phyloP scores from a whole-genome alignment of 495 filamentous ascomycete species.

The Elasticomyces elasticus region DNA sequence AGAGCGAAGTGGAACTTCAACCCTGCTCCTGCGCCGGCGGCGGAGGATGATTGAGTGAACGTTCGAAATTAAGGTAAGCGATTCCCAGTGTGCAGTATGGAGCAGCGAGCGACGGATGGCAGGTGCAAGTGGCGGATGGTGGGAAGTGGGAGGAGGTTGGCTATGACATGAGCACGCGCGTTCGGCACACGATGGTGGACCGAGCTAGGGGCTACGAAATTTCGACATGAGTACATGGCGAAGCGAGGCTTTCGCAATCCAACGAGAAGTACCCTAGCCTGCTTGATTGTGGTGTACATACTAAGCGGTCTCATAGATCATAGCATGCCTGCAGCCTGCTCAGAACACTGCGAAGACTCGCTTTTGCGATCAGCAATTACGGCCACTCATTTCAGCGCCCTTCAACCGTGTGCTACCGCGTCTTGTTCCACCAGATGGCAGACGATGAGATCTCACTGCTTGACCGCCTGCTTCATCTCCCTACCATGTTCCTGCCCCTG shows the following conservation, averaged over 20 bases:
- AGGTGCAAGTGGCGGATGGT: too few species aligned
- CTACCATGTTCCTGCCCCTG: slow-evolving; percentile 5
- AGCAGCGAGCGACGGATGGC: not conserved
- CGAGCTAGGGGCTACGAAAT: too few species aligned
- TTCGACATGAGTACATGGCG: too few species aligned
- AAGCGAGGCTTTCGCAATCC: too few species aligned
- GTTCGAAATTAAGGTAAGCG: slow-evolving; percentile 27
- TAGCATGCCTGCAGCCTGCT: not conserved
- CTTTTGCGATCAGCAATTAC: not conserved
- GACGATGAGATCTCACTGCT: not conserved
- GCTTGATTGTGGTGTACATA: not conserved
- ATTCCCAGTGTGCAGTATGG: not conserved
- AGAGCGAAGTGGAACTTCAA: slow-evolving; percentile 81
- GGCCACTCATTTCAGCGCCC: not conserved
- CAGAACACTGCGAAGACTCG: not conserved
- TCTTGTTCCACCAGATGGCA: not conserved
- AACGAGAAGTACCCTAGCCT: slow-evolving; percentile 4
- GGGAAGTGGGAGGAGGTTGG: too few species aligned
- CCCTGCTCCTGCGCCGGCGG: slow-evolving; percentile 51
- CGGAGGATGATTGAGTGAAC: slow-evolving; percentile 51
- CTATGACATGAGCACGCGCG: too few species aligned
- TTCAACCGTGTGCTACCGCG: not conserved
- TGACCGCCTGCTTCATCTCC: slow-evolving; percentile 4
- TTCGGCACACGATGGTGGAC: too few species aligned
- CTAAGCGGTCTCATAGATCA: slow-evolving; percentile 1